Base-by-base conservation (phyloP, 129 eudicot species). In the Chrysanthemum lavandulifolium region DNA sequence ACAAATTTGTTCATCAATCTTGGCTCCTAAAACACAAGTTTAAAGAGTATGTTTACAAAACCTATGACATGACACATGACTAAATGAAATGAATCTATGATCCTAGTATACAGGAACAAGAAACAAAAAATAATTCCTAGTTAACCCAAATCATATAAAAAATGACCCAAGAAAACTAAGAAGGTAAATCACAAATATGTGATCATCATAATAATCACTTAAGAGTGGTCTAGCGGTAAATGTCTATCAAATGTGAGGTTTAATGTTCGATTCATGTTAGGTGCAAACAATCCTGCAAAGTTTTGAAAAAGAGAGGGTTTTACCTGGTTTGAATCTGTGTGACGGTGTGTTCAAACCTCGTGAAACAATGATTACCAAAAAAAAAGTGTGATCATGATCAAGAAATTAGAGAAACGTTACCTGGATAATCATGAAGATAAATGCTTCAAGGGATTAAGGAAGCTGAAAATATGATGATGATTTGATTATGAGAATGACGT, bases 391-490 rank as follows among this genome's bases (percentile, higher is more conserved):
- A 69, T 25, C 5, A 27, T 77, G 62, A 65, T 53, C 58, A 70
- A 69, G 33, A 70, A 27, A 27, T 27, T 27, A 27, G 36, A 31
- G 45, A 36, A 36, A 36, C 10, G 2, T 36, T 78, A 78, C 82
- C 78, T 78, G 82, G 45, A 78, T 71, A 5, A 78, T 48, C 82
- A 78, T 78, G 5, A 43, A 71, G 72, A 65, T 29, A 4, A 40
- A 71, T 63, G 77, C 6, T 71, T 63, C 21, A 12, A 53, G 2
- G 8, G 65, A 77, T 19, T 33, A 19, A 62, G 23, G 66, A 40
- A 72, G 10, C 11, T 16, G 66, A 77, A 33, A 56, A 10, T 33
- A 33, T 3, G 65, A 36, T 50, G 67, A 69, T 69, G 12, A 69
- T 6, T 16, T 54, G 54, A 67, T 50, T 59, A 68, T 19, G 62